Percentiles rank a stretch among this genome's conserved stretches.
Evolutionary conservation across 225 moss, liverwort and hornwort genomes (phyloP).

Genomic region (Climacium dendroides): DNA sequence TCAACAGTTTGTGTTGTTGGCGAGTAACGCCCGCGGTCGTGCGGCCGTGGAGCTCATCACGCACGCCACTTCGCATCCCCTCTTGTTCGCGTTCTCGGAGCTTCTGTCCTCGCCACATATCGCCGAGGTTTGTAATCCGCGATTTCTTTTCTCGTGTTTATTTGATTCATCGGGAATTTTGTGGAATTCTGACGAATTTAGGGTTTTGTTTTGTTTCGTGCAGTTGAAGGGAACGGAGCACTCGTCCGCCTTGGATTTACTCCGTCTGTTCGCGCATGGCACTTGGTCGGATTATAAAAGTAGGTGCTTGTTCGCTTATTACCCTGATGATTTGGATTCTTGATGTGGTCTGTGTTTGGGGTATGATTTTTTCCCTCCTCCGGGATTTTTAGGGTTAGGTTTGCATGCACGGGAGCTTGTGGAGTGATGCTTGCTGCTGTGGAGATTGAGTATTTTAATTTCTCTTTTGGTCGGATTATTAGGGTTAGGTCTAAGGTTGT

Average conservation of each 20-base stretch:
- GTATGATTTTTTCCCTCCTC: not conserved
- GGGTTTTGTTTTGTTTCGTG: not conserved
- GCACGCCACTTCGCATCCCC: slow-evolving; percentile 79
- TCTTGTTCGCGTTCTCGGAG: slow-evolving; percentile 81
- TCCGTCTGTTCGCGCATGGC: slow-evolving; percentile 80
- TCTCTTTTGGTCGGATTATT: not conserved
- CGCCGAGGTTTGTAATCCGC: slow-evolving; percentile 24
- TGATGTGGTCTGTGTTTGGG: not conserved
- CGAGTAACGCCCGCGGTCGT: slow-evolving; percentile 54
- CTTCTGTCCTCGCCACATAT: slow-evolving; percentile 61
- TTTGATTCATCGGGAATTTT: not conserved
- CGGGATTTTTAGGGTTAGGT: not conserved
- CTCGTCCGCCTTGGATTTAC: slow-evolving; percentile 59
- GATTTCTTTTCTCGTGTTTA: not conserved
- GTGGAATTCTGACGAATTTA: not conserved
- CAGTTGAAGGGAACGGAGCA: slow-evolving; percentile 90
- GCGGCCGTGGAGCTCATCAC: slow-evolving; percentile 81
- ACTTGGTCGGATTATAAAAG: slow-evolving; percentile 86
- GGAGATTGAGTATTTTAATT: not conserved
- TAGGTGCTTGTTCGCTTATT: not conserved
- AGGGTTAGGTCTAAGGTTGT: not conserved
- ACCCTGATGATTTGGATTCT: not conserved
- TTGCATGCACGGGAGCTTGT: not conserved
- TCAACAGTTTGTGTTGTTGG: slow-evolving; percentile 67
- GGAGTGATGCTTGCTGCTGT: not conserved